These are phyloP conservation scores for Tulasnella sp. DNA, from an alignment of 768 basidiomycete genomes.

Conservation along the genomic window DNA sequence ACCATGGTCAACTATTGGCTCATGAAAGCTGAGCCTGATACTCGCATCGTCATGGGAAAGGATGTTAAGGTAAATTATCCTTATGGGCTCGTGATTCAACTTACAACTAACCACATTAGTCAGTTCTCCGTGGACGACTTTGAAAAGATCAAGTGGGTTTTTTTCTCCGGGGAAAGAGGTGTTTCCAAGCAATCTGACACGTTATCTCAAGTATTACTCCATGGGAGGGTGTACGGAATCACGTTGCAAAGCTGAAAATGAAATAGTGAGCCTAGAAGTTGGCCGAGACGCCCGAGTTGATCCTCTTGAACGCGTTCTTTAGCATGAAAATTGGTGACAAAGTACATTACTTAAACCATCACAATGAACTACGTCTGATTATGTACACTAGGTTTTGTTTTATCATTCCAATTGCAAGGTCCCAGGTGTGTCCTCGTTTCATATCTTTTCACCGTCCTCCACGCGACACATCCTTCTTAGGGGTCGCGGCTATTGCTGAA, in stretches of 20 bases:
- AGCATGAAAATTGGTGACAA: constrained; percentile 59
- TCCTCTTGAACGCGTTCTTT: background rate
- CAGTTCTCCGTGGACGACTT: constrained; percentile 84
- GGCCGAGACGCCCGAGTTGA: background rate
- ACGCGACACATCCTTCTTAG: constrained; percentile 26
- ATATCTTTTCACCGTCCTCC: background rate
- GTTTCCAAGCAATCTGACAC: background rate
- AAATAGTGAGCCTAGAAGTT: constrained; percentile 31
- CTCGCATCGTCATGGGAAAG: constrained; percentile 71
- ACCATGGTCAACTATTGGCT: constrained; percentile 38
- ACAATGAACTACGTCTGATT: background rate
- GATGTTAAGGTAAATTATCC: constrained; percentile 53
- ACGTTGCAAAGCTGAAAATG: constrained; percentile 73
- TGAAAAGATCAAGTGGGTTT: constrained; percentile 33
- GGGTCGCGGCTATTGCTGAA: constrained; percentile 72
- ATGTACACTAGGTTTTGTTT: constrained; percentile 42
- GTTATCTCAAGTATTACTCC: constrained; percentile 41
- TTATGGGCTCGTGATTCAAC: background rate
- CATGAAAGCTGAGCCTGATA: constrained; percentile 77
- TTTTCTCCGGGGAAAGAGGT: background rate
- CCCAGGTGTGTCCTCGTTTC: constrained; percentile 42
- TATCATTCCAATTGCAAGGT: constrained; percentile 58
- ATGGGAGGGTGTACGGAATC: constrained; percentile 83
- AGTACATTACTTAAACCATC: constrained; percentile 27
- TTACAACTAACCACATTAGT: background rate